Evolutionary conservation across 2,329 filamentous ascomycete genomes (phyloP).

Genomic region (Xylariaceae sp.): DNA sequence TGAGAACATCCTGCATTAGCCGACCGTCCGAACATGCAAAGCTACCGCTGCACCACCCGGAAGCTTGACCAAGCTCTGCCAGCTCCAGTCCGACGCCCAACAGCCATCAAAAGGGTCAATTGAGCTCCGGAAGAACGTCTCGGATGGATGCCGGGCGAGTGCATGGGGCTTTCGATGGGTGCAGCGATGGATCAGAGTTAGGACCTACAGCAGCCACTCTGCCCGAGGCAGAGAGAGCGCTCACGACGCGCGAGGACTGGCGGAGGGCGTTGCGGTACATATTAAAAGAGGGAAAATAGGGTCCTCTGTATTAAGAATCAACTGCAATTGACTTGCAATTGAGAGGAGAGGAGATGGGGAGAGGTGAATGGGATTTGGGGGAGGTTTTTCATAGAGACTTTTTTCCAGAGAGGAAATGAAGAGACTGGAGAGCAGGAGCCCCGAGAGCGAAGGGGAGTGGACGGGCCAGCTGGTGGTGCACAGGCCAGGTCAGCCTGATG

Average conservation of each 20-base stretch:
- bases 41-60: constrained; percentile 11
- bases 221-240: constrained; percentile 87
- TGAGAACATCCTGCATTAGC: constrained; percentile 59
- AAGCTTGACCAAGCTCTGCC: constrained; percentile 38
- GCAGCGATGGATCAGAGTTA: constrained; percentile 37
- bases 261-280: constrained; percentile 99
- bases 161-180: constrained; percentile 45
- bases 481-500: constrained; percentile 7
- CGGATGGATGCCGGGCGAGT: constrained; percentile 36
- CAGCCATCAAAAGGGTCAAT: constrained; percentile 33
- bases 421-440: constrained; percentile 16
- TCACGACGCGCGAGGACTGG: constrained; percentile 92
- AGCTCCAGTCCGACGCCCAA: constrained; percentile 27
- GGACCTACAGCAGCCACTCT: constrained; percentile 91
- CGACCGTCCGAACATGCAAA: constrained; percentile 47
- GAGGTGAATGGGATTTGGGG: constrained; percentile 32
- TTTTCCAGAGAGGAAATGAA: constrained; percentile 26
- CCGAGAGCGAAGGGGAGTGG: constrained; percentile 21
- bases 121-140: constrained; percentile 32
- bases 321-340: constrained; percentile 68
- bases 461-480: constrained; percentile 11
- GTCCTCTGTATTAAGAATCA: constrained; percentile 53
- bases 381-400: constrained; percentile 31
- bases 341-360: constrained; percentile 56
- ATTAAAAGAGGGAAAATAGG: constrained; percentile 52